Evolutionary conservation across 2,329 filamentous ascomycete genomes (phyloP).

Genomic region (Cadophora malorum): DNA sequence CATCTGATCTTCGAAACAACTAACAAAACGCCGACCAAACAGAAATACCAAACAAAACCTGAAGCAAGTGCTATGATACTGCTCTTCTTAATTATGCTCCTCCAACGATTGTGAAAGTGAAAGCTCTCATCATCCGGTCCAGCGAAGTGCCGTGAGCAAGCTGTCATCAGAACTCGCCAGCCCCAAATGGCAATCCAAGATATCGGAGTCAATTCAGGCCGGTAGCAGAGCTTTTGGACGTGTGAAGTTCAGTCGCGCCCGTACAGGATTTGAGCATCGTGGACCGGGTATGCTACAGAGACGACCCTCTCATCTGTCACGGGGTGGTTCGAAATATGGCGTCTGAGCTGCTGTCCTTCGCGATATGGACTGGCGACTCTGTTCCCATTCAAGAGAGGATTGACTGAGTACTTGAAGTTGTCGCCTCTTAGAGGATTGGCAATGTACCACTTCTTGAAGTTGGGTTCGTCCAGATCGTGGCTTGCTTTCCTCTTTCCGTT

Average conservation of each 20-base stretch:
- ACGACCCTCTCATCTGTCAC: neutral
- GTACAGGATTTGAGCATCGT: neutral
- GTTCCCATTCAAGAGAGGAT: neutral
- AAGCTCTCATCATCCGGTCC: neutral
- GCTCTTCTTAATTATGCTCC: neutral
- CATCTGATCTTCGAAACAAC: slow-evolving; percentile 18
- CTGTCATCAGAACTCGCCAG: neutral
- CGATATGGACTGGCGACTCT: neutral
- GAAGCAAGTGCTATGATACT: slow-evolving; percentile 3
- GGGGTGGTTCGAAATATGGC: neutral
- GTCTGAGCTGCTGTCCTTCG: neutral
- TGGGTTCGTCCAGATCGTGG: neutral
- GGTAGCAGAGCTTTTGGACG: neutral
- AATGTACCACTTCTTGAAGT: slow-evolving; percentile 3
- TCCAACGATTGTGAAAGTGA: neutral
- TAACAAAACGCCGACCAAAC: slow-evolving; percentile 10
- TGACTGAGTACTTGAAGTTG: neutral
- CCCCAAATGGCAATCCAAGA: too few relatives aligned
- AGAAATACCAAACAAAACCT: neutral
- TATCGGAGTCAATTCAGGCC: too few relatives aligned
- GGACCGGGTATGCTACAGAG: slow-evolving; percentile 5
- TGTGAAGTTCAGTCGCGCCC: neutral
- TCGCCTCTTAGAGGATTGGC: neutral
- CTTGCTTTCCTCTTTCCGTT: slow-evolving; percentile 15
- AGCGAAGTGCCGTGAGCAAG: neutral